These are phyloP conservation scores for Magnusiomyces paraingens DNA, from an alignment of 1,139 yeast genomes.

Conservation along the genomic window DNA sequence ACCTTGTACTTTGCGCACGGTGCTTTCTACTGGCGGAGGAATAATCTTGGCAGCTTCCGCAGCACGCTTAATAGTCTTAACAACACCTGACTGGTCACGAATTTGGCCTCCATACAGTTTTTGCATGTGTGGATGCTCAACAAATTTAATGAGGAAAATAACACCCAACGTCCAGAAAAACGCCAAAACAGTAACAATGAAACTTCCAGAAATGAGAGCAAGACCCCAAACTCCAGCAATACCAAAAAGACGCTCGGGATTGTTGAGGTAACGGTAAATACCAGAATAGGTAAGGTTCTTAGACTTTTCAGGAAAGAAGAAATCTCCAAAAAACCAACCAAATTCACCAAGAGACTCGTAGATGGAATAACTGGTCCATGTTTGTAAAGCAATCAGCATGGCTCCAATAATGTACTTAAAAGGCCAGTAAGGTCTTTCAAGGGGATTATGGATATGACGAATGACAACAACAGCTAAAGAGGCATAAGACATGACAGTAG, in stretches of 20 bases:
- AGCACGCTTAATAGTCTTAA: constrained; percentile 48
- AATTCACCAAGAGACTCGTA: constrained; percentile 72
- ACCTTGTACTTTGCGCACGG: constrained; percentile 30
- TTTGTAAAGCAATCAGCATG: constrained; percentile 52
- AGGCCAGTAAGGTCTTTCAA: constrained; percentile 34
- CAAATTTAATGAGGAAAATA: constrained; percentile 61
- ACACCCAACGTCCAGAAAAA: constrained; percentile 64
- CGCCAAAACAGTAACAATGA: constrained; percentile 51
- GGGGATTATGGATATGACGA: constrained; percentile 35
- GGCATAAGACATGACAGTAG: constrained; percentile 40
- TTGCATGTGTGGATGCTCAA: constrained; percentile 76
- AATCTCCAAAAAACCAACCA: constrained; percentile 90
- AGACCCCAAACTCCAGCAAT: constrained; percentile 82
- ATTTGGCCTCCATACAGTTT: constrained; percentile 63
- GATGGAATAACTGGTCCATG: constrained; percentile 68
- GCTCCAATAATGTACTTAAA: constrained; percentile 56
- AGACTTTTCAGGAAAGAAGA: constrained; percentile 56
- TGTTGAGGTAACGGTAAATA: constrained; percentile 74
- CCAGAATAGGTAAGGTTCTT: constrained; percentile 64
- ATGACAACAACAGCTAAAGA: constrained; percentile 33
- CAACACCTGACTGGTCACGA: constrained; percentile 48
- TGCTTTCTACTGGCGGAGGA: constrained; percentile 28
- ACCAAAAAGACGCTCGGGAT: constrained; percentile 79
- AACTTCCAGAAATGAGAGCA: constrained; percentile 55
- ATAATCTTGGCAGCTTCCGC: constrained; percentile 17